Conservation (phyloP, 139 green algal genomes). For the Closterium sp. region DNA sequence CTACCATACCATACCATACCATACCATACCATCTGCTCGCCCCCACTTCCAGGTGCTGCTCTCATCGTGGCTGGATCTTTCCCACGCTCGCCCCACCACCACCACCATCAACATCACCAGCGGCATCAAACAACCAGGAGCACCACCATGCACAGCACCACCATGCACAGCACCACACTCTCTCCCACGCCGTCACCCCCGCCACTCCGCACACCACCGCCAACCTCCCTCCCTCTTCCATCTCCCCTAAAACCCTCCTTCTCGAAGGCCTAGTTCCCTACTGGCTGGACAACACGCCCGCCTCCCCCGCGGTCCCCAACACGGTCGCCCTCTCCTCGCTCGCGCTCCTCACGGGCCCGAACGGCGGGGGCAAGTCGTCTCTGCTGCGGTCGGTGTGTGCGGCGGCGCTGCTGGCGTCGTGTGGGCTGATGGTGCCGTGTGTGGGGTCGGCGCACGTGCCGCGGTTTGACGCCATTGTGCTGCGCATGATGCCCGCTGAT, state of each 20-base stretch:
- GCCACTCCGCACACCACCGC: not conserved
- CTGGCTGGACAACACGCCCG: slow-evolving; percentile 23
- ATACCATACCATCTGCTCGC: not conserved
- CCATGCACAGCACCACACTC: not conserved
- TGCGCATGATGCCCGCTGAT: slow-evolving; percentile 80
- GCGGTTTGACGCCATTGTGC: slow-evolving; percentile 74
- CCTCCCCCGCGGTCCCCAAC: slow-evolving; percentile 10
- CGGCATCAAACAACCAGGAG: too few relatives aligned
- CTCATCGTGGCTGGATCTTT: not conserved
- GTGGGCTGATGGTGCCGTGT: slow-evolving; percentile 73
- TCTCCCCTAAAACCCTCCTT: not conserved
- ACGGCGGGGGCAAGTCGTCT: slow-evolving; percentile 84
- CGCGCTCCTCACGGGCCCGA: slow-evolving; percentile 32
- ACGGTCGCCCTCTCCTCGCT: slow-evolving; percentile 29
- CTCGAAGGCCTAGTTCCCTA: slow-evolving; percentile 37
- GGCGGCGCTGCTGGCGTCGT: slow-evolving; percentile 73
- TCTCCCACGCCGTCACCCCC: not conserved
- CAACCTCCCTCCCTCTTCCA: not conserved
- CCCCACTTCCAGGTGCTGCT: not conserved
- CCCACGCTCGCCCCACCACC: not conserved
- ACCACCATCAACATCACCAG: not conserved
- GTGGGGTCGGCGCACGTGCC: slow-evolving; percentile 50
- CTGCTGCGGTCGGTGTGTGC: slow-evolving; percentile 73
- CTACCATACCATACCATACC: not conserved
- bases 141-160: too few relatives aligned